These are phyloP conservation scores for Paxillus ammoniavirescens DNA, from an alignment of 768 basidiomycete species.

Conservation along the genomic window DNA sequence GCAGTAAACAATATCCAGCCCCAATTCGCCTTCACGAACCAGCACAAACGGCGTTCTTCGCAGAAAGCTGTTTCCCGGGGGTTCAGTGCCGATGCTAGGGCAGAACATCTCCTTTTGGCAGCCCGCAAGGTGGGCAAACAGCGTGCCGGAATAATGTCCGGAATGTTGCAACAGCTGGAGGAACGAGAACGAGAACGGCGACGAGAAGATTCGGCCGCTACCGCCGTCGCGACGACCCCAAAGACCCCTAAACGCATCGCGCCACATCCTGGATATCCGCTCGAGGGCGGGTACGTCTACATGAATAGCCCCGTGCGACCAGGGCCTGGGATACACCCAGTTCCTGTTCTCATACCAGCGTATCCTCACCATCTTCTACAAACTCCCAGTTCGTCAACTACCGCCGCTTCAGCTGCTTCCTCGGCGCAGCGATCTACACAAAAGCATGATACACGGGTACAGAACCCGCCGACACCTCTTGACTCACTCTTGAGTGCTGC, in stretches of 20 bases:
- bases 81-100: slow-evolving; percentile 60
- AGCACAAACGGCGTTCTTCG: slow-evolving; percentile 25
- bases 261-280: slow-evolving; percentile 22
- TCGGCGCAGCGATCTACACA: slow-evolving; percentile 17
- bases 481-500: slow-evolving; percentile 64
- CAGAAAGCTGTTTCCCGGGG: slow-evolving; percentile 30
- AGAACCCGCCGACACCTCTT: slow-evolving; percentile 45
- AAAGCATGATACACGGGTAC: slow-evolving; percentile 13
- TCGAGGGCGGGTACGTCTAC: slow-evolving; percentile 29
- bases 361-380: slow-evolving; percentile 29
- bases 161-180: slow-evolving; percentile 39
- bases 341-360: slow-evolving; percentile 30
- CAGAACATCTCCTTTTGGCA: slow-evolving; percentile 69
- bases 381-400: slow-evolving; percentile 33
- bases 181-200: slow-evolving; percentile 31
- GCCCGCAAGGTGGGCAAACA: slow-evolving; percentile 67
- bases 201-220: slow-evolving; percentile 23
- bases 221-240: slow-evolving; percentile 20
- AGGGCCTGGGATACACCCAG: slow-evolving; percentile 27
- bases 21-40: slow-evolving; percentile 2
- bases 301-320: slow-evolving; percentile 24
- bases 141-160: slow-evolving; percentile 55
- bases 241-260: slow-evolving; percentile 31
- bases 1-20: slow-evolving; percentile 7
- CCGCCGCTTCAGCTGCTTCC: slow-evolving; percentile 24